phyloP scores from a whole-genome alignment of 2,329 filamentous ascomycete species.

The Fusarium armeniacum region DNA sequence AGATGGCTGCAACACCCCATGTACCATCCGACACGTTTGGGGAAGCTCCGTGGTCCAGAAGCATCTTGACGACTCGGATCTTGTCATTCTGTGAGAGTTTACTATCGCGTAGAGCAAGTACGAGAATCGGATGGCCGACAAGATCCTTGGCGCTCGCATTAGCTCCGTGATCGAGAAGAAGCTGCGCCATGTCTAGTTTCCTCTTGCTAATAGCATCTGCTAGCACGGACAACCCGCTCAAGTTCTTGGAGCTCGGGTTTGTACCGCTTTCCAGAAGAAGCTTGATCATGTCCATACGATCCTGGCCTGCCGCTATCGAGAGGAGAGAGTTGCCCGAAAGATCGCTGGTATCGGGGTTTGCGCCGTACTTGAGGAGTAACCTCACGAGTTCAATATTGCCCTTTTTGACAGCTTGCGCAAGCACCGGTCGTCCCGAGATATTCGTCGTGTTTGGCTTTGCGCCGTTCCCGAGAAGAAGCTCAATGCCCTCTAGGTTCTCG shows the following conservation, averaged over 20 bases:
- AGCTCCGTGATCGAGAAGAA: conserved; percentile 55
- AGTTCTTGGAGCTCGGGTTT: conserved; percentile 49
- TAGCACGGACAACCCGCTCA: conserved; percentile 53
- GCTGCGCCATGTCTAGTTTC: conserved; percentile 51
- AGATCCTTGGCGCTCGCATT: conserved; percentile 53
- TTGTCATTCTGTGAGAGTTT: conserved; percentile 48
- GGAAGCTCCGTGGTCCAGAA: conserved; percentile 55
- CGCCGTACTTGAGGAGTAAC: conserved; percentile 55
- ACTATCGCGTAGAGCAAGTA: conserved; percentile 51
- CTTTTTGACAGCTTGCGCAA: conserved; percentile 51
- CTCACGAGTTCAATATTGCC: conserved; percentile 48
- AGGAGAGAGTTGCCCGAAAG: conserved; percentile 52
- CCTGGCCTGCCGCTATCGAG: conserved; percentile 49
- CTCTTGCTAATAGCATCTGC: conserved; percentile 53
- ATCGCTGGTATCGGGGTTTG: conserved; percentile 52
- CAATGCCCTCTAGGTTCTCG: conserved; percentile 48
- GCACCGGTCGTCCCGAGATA: conserved; percentile 47
- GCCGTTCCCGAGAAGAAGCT: conserved; percentile 52
- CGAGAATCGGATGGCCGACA: conserved; percentile 52
- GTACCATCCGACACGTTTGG: conserved; percentile 49
- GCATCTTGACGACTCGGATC: conserved; percentile 47
- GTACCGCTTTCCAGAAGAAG: conserved; percentile 56
- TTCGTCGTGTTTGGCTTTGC: conserved; percentile 50
- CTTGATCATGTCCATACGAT: conserved; percentile 51
- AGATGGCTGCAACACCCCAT: conserved; percentile 44